Evolutionary conservation across 2,329 filamentous ascomycete genomes (phyloP).

Genomic region (Colletotrichum shisoi): DNA sequence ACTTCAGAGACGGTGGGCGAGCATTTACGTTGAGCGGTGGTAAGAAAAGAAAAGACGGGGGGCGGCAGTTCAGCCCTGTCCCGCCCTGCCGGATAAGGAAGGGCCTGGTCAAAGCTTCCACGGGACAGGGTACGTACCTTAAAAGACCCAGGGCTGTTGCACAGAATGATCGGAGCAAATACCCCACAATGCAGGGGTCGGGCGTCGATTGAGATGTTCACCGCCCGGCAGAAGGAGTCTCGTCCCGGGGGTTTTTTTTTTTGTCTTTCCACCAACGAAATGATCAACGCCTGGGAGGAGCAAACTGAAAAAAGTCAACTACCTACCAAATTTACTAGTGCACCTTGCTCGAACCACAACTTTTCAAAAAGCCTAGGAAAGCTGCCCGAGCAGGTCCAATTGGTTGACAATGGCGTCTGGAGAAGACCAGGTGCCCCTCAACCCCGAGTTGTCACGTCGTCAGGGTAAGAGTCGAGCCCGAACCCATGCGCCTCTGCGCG

Average conservation of each 20-base stretch:
- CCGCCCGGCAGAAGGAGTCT: slow-evolving; percentile 47
- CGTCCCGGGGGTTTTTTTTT: slow-evolving; percentile 36
- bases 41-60: slow-evolving; percentile 17
- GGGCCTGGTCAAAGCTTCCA: slow-evolving; percentile 11
- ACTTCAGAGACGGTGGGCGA: slow-evolving; percentile 11
- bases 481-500: neutral
- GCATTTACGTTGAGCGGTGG: too few species aligned
- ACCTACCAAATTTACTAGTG: neutral
- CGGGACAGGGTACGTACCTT: slow-evolving; percentile 11
- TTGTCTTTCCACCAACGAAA: slow-evolving; percentile 22
- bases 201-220: slow-evolving; percentile 23
- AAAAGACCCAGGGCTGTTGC: neutral
- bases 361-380: neutral
- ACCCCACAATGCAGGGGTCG: slow-evolving; percentile 20
- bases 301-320: neutral
- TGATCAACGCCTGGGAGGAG: neutral
- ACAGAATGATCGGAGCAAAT: neutral
- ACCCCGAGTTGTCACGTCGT: slow-evolving; percentile 39
- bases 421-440: neutral
- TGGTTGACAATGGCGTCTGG: slow-evolving; percentile 15
- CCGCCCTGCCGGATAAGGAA: slow-evolving; percentile 25
- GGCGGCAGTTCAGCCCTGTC: slow-evolving; percentile 21
- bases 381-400: neutral
- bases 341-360: neutral
- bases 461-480: slow-evolving; percentile 15